A percentile compares a stretch with the other conserved stretches of the same genome.
These are phyloP conservation scores for Platanus orientalis DNA, from an alignment of 164 flowering plant genomes.

Conservation along the genomic window DNA sequence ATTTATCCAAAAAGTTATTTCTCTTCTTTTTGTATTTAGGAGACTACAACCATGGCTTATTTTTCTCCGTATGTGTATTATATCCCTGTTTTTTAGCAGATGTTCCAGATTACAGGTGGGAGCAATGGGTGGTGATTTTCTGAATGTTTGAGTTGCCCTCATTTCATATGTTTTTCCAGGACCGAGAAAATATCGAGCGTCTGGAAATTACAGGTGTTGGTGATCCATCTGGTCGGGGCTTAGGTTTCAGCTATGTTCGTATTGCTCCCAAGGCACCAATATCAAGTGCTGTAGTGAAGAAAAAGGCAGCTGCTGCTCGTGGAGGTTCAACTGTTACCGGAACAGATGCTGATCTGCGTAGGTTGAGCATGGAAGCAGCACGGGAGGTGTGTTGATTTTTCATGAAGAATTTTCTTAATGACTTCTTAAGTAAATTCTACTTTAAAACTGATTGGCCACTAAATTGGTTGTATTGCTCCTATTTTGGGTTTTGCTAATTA, in stretches of 20 bases:
- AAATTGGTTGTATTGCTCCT: too few relatives aligned
- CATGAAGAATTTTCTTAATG: background rate
- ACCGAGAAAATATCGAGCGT: constrained; percentile 88
- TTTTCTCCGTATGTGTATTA: background rate
- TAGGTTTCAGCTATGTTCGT: constrained; percentile 97
- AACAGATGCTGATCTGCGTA: constrained; percentile 96
- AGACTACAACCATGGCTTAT: too few relatives aligned
- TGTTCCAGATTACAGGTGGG: too few relatives aligned
- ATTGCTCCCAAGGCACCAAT: constrained; percentile 75
- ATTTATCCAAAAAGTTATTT: too few relatives aligned
- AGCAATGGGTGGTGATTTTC: too few relatives aligned
- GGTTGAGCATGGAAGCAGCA: constrained; percentile 99
- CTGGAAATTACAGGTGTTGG: constrained; percentile 98
- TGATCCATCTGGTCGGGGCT: constrained; percentile 97
- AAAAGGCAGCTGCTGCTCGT: constrained; percentile 57
- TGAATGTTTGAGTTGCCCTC: too few relatives aligned
- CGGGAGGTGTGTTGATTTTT: constrained; percentile 61
- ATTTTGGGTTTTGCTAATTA: too few relatives aligned
- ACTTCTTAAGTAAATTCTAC: background rate
- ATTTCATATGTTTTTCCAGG: too few relatives aligned
- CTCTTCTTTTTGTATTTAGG: too few relatives aligned
- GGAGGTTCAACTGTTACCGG: constrained; percentile 90
- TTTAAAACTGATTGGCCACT: too few relatives aligned
- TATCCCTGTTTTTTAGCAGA: constrained; percentile 5
- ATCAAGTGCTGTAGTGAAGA: constrained; percentile 64